Evolutionary conservation across 2,329 filamentous ascomycete species (phyloP).

Genomic region (Colletotrichum acutatum): DNA sequence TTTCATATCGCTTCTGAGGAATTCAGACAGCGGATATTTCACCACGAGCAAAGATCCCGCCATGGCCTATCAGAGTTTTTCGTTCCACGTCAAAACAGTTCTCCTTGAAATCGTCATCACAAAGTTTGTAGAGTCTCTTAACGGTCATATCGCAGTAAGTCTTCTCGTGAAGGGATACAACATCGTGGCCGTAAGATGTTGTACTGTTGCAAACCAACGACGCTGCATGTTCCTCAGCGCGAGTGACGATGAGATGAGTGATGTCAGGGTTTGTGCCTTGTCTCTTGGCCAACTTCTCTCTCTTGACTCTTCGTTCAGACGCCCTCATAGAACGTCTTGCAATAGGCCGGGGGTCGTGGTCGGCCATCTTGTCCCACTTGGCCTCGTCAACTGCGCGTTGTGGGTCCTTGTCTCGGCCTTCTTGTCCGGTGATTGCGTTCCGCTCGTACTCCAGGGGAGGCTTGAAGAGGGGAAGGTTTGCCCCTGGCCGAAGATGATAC

Average conservation of each 20-base stretch:
- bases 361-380: conserved; percentile 29
- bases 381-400: conserved; percentile 35
- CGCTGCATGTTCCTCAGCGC: conserved; percentile 41
- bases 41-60: conserved; percentile 1
- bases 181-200: conserved; percentile 45
- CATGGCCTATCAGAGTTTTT: not conserved
- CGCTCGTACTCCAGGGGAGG: conserved; percentile 40
- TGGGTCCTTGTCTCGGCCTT: conserved; percentile 31
- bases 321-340: not conserved
- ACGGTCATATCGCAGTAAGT: conserved; percentile 47
- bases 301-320: not conserved
- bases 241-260: conserved; percentile 39
- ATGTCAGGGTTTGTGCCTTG: conserved; percentile 5
- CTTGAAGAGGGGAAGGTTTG: conserved; percentile 41
- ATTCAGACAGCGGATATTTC: not conserved
- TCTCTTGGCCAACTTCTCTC: not conserved
- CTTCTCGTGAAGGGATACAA: conserved; percentile 43
- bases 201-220: conserved; percentile 43
- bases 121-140: conserved; percentile 42
- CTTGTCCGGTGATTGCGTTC: conserved; percentile 17
- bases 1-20: not conserved
- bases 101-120: conserved; percentile 10
- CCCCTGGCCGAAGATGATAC: conserved; percentile 34
- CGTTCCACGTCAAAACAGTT: conserved; percentile 19
- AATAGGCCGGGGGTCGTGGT: not conserved